Conservation (phyloP, 805 yeast genomes). For the Schwanniomyces yamadae region DNA sequence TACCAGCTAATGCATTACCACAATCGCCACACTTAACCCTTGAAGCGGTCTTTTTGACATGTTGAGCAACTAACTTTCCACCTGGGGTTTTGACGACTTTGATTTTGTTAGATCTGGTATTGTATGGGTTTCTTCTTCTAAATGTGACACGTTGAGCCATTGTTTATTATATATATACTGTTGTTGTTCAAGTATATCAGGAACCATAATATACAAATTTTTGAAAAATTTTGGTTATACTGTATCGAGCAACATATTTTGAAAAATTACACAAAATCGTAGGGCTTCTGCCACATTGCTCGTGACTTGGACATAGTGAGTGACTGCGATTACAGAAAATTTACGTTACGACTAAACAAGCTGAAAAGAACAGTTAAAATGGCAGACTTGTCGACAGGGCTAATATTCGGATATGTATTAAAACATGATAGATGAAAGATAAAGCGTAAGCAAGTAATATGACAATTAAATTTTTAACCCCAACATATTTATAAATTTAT, state of each 20-base stretch:
- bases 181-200: no score
- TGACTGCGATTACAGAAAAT: background rate
- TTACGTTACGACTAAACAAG: background rate
- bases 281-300: background rate
- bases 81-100: conserved; percentile 99
- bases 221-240: background rate
- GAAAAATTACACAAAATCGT: conserved; percentile 3
- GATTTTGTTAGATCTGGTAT: conserved; percentile 99
- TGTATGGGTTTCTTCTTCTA: conserved; percentile 99
- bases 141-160: conserved; percentile 99
- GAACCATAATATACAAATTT: background rate
- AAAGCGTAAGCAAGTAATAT: conserved; percentile 7
- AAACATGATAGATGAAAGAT: conserved; percentile 1
- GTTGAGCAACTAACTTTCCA: conserved; percentile 98
- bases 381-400: background rate
- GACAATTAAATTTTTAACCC: conserved; percentile 7
- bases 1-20: conserved; percentile 79
- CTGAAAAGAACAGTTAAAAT: no score
- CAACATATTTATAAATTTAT: conserved; percentile 2
- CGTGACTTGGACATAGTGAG: background rate
- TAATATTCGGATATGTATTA: conserved; percentile 6
- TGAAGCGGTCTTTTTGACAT: conserved; percentile 87
- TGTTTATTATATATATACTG: conserved; percentile 23
- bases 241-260: background rate
- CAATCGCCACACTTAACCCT: conserved; percentile 90